These are phyloP conservation scores for Xylona heveae DNA, from an alignment of 495 filamentous ascomycete species.

Conservation along the genomic window DNA sequence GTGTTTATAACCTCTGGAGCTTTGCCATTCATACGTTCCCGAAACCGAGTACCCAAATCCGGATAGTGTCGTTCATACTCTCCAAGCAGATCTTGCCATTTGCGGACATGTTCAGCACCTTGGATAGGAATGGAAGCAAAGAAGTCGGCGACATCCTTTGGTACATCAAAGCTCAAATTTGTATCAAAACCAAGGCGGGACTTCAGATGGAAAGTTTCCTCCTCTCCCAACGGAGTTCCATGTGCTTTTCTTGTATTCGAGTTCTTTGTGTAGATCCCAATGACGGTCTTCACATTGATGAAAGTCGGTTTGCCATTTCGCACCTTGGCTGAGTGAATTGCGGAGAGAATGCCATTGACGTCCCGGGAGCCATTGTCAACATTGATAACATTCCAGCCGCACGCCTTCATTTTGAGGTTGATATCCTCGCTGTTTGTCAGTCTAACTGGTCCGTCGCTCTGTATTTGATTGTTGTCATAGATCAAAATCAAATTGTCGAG, in stretches of 20 bases:
- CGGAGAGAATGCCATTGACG: slow-evolving; percentile 1
- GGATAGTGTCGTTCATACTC: no score
- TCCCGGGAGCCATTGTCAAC: slow-evolving; percentile 1
- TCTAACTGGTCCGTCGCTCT: slow-evolving; percentile 8
- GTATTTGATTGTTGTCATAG: slow-evolving; percentile 2
- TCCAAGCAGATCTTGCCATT: no score
- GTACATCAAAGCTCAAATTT: no score
- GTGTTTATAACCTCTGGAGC: no score
- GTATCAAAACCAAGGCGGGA: no score
- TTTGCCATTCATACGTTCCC: no score
- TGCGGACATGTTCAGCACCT: no score
- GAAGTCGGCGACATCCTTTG: no score
- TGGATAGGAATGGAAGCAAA: no score
- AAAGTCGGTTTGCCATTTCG: slow-evolving; percentile 1
- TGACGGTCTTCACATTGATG: slow-evolving; percentile 3
- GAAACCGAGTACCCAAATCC: no score
- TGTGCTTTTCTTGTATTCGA: neutral
- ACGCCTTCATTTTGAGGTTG: slow-evolving; percentile 3
- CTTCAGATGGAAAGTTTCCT: no score
- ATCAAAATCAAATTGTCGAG: slow-evolving; percentile 3
- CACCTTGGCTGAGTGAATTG: neutral
- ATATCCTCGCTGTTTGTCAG: slow-evolving; percentile 2
- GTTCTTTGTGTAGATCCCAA: neutral
- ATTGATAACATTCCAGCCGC: slow-evolving; percentile 3
- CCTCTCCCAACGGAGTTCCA: neutral